These are phyloP conservation scores for Mycosphaerella sp. DNA, from an alignment of 2,329 filamentous ascomycete species.

Conservation along the genomic window DNA sequence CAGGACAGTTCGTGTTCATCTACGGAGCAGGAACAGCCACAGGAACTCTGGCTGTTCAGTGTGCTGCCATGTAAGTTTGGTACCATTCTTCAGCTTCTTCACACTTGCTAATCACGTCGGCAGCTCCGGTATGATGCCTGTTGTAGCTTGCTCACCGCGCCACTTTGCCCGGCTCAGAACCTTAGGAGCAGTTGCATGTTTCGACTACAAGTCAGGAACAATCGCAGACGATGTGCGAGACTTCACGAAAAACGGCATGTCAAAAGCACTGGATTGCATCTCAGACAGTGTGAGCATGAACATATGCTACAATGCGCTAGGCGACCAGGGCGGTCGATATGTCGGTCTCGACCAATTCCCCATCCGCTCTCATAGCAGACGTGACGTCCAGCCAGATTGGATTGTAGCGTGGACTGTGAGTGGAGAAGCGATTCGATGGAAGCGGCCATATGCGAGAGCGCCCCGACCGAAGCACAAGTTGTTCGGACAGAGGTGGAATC, in stretches of 20 bases:
- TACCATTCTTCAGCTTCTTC: too few relatives aligned
- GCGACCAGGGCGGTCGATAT: conserved; percentile 16
- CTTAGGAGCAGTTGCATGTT: conserved; percentile 16
- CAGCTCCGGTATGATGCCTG: conserved; percentile 14
- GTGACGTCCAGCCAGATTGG: conserved; percentile 20
- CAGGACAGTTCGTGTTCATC: conserved; percentile 11
- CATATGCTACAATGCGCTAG: conserved; percentile 18
- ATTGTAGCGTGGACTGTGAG: conserved; percentile 19
- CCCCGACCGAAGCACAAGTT: conserved; percentile 14
- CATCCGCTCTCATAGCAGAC: conserved; percentile 15
- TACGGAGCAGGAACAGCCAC: conserved; percentile 19
- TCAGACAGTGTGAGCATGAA: conserved; percentile 19
- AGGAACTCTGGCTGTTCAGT: conserved; percentile 16
- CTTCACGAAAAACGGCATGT: conserved; percentile 11
- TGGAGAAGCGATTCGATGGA: conserved; percentile 16
- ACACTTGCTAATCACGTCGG: conserved; percentile 2
- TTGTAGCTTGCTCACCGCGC: conserved; percentile 17
- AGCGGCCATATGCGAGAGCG: conserved; percentile 15
- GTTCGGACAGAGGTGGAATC: conserved; percentile 15
- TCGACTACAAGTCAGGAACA: conserved; percentile 15
- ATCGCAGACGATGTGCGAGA: conserved; percentile 14
- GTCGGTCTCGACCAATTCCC: conserved; percentile 21
- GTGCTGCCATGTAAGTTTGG: conserved; percentile 15
- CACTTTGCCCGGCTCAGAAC: conserved; percentile 15
- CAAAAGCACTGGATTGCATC: conserved; percentile 17